phyloP scores from a whole-genome alignment of 2,329 filamentous ascomycete species.

The Diplodia sapinea region DNA sequence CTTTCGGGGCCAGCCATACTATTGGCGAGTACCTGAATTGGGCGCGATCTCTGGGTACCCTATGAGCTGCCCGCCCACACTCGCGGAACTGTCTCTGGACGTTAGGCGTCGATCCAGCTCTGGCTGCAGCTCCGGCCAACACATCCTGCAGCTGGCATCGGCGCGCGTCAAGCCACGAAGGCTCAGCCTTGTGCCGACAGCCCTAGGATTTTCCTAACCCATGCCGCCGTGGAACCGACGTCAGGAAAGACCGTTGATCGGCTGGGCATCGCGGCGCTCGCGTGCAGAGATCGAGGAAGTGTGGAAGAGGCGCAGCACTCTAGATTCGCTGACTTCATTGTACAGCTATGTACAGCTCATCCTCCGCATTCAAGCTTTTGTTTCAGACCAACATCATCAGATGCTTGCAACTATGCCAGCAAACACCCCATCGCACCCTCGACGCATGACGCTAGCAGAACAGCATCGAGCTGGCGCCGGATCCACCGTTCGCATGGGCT shows the following conservation, averaged over 20 bases:
- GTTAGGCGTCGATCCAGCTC: conserved; percentile 31
- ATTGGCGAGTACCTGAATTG: conserved; percentile 36
- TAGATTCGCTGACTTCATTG: conserved; percentile 29
- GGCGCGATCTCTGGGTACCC: conserved; percentile 44
- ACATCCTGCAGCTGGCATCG: conserved; percentile 44
- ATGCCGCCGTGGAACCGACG: conserved; percentile 19
- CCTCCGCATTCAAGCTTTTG: conserved; percentile 21
- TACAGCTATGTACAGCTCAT: conserved; percentile 31
- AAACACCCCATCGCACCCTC: conserved; percentile 20
- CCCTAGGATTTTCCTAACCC: conserved; percentile 28
- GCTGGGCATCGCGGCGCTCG: conserved; percentile 2
- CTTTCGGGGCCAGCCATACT: conserved; percentile 13
- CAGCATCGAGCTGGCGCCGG: conserved; percentile 5
- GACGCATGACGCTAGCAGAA: neutral
- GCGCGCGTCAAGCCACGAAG: conserved; percentile 36
- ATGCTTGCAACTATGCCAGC: conserved; percentile 6
- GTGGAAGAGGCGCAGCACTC: neutral
- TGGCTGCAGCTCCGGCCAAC: conserved; percentile 39
- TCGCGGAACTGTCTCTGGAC: conserved; percentile 37
- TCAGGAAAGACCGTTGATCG: conserved; percentile 17
- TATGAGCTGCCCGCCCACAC: conserved; percentile 44
- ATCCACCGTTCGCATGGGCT: conserved; percentile 13
- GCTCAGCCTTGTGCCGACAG: conserved; percentile 38
- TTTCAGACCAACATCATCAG: conserved; percentile 16
- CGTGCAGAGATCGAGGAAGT: conserved; percentile 21